Evolutionary conservation across 768 basidiomycete species (phyloP).

Genomic region (Rhizopogon sp.): DNA sequence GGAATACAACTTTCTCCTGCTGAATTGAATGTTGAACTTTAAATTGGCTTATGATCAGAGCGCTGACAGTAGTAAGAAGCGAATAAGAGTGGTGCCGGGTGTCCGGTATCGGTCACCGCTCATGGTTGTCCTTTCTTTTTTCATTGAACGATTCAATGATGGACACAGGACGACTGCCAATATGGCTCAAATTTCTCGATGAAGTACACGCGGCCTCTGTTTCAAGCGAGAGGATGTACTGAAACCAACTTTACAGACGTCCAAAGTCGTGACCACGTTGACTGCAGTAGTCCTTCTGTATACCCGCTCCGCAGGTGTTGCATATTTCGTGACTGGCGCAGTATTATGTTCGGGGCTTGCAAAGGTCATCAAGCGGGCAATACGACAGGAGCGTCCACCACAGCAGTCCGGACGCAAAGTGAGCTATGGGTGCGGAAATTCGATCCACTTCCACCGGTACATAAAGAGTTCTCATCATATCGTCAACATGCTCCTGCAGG

Average conservation of each 20-base stretch:
- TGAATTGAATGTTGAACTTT: no score
- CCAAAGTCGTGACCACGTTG: constrained; percentile 46
- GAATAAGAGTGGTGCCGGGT: no score
- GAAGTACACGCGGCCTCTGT: constrained; percentile 16
- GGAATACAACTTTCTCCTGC: no score
- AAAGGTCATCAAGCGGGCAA: constrained; percentile 53
- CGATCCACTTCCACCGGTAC: background rate
- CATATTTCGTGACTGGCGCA: constrained; percentile 57
- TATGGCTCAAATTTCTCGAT: constrained; percentile 28
- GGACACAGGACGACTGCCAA: constrained; percentile 1
- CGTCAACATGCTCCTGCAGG: constrained; percentile 29
- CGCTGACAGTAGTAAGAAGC: no score
- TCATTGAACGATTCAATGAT: background rate
- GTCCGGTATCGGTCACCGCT: no score
- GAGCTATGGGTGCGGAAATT: constrained; percentile 59
- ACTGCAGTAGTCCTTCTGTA: constrained; percentile 49
- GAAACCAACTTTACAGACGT: constrained; percentile 39
- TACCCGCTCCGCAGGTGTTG: constrained; percentile 57
- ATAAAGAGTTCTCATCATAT: background rate
- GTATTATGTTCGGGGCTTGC: constrained; percentile 51
- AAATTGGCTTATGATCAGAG: no score
- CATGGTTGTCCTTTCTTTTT: background rate
- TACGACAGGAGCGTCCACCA: constrained; percentile 63
- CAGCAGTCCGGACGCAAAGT: constrained; percentile 38
- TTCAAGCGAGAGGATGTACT: background rate